These are phyloP conservation scores for Zoysia matrella DNA, from an alignment of 202 grass and related monocot species.

Conservation along the genomic window DNA sequence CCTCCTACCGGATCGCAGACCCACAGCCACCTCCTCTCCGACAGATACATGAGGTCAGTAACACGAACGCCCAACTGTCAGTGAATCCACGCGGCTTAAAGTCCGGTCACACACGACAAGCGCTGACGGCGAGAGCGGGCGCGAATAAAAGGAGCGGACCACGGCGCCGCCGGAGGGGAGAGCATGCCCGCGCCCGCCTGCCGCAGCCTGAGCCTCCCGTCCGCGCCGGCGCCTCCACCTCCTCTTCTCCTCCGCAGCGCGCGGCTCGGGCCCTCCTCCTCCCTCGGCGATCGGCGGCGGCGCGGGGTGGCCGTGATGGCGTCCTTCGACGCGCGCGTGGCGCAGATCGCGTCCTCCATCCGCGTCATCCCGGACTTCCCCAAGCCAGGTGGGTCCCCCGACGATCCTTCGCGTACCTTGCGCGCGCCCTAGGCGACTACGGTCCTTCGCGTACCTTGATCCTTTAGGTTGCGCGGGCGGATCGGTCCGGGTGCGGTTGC, in stretches of 20 bases:
- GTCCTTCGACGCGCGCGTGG: conserved; percentile 63
- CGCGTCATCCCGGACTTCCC: conserved; percentile 97
- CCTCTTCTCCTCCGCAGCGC: background rate
- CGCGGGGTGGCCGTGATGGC: conserved; percentile 33
- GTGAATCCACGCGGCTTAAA: background rate
- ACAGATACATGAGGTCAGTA: background rate
- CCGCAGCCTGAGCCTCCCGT: background rate
- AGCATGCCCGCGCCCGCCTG: background rate
- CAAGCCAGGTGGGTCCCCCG: conserved; percentile 64
- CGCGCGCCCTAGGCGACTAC: too few relatives aligned
- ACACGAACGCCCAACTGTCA: background rate
- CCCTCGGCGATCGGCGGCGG: background rate
- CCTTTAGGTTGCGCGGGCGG: background rate
- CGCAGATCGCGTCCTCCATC: conserved; percentile 77
- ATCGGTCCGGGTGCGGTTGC: background rate
- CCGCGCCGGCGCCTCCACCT: background rate
- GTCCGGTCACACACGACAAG: too few relatives aligned
- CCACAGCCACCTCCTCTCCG: rapidly evolving
- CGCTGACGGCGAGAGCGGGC: background rate
- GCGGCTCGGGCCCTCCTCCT: background rate
- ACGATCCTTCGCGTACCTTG: too few relatives aligned
- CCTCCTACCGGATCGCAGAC: background rate
- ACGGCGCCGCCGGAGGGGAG: background rate
- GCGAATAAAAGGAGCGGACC: conserved; percentile 16
- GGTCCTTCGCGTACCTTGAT: too few relatives aligned